phyloP scores from a whole-genome alignment of 2,329 filamentous ascomycete genomes.

The Aspergillus arachidicola region DNA sequence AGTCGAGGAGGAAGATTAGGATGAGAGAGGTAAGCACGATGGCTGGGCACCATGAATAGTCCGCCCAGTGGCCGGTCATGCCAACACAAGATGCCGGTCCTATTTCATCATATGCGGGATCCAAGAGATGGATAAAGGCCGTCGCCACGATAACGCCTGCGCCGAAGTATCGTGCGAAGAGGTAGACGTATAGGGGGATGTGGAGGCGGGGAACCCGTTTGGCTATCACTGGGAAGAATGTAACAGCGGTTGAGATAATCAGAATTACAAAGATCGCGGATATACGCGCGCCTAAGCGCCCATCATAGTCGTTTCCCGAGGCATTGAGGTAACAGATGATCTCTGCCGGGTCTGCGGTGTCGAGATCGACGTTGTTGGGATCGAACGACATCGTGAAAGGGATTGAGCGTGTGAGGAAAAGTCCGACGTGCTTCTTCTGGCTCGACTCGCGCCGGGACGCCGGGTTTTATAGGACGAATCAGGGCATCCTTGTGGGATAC shows the following conservation, averaged over 20 bases:
- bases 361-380: conserved; percentile 48
- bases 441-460: not conserved
- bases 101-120: conserved; percentile 49
- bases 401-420: no score
- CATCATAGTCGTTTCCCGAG: conserved; percentile 57
- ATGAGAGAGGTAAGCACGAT: conserved; percentile 54
- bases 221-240: conserved; percentile 52
- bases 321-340: conserved; percentile 56
- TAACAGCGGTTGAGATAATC: conserved; percentile 42
- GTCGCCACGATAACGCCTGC: conserved; percentile 52
- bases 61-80: conserved; percentile 55
- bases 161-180: conserved; percentile 53
- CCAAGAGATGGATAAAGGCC: conserved; percentile 52
- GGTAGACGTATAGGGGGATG: conserved; percentile 48
- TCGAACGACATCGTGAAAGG: conserved; percentile 30
- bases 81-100: conserved; percentile 54
- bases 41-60: conserved; percentile 58
- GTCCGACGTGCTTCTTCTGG: no score
- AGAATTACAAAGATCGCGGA: conserved; percentile 50
- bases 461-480: not conserved
- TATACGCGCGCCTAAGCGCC: conserved; percentile 47
- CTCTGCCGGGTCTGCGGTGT: conserved; percentile 43
- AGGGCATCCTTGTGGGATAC: not conserved
- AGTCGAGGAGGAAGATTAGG: conserved; percentile 55
- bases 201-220: conserved; percentile 41